Percentiles rank a stretch among this genome's conserved stretches.
Evolutionary conservation across 768 basidiomycete genomes (phyloP).

Genomic region (Phylloporus sp.): DNA sequence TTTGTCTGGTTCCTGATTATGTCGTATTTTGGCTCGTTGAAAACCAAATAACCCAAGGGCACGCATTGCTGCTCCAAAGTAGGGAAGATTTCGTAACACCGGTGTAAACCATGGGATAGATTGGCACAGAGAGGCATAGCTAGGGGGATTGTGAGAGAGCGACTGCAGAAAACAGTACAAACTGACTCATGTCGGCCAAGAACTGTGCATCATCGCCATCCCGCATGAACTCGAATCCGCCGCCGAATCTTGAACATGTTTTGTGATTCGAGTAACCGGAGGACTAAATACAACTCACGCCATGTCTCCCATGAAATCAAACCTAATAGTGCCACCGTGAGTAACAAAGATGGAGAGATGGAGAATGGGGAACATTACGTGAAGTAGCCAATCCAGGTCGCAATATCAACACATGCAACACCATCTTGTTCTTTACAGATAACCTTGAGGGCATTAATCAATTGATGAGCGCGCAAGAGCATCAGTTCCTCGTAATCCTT

Average conservation of each 20-base stretch:
- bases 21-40: slow-evolving; percentile 23
- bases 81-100: slow-evolving; percentile 29
- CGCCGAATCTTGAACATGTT: slow-evolving; percentile 33
- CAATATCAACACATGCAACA: slow-evolving; percentile 9
- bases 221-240: slow-evolving; percentile 36
- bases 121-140: slow-evolving; percentile 15
- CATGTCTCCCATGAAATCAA: slow-evolving; percentile 30
- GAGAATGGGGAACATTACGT: slow-evolving; percentile 10
- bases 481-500: slow-evolving; percentile 26
- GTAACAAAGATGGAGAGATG: neutral
- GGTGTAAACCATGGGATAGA: slow-evolving; percentile 22
- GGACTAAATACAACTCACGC: slow-evolving; percentile 16
- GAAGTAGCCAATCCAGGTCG: slow-evolving; percentile 21
- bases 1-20: slow-evolving; percentile 11
- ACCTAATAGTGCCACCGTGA: slow-evolving; percentile 8
- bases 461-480: slow-evolving; percentile 20
- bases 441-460: slow-evolving; percentile 9
- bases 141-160: slow-evolving; percentile 7
- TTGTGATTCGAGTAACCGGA: neutral
- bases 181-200: slow-evolving; percentile 29
- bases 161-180: neutral
- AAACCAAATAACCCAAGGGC: slow-evolving; percentile 27
- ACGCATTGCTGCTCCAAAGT: slow-evolving; percentile 27
- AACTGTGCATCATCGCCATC: slow-evolving; percentile 33
- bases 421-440: slow-evolving; percentile 12